A percentile compares a stretch with the other conserved stretches of the same genome.
Evolutionary conservation across 2,329 filamentous ascomycete species (phyloP).

Genomic region (Diaporthe ampelina): DNA sequence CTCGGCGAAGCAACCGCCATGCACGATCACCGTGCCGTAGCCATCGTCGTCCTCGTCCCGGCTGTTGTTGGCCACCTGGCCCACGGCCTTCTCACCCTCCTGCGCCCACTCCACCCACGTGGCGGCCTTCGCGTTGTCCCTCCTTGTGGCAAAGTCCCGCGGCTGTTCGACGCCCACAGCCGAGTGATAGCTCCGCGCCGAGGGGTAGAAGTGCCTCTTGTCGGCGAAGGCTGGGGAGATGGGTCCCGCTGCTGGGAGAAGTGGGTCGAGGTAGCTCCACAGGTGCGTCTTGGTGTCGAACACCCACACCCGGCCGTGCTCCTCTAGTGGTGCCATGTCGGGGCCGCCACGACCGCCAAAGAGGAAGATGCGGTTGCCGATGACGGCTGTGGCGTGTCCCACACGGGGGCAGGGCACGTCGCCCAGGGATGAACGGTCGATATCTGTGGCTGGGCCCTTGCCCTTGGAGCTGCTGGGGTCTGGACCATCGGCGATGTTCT

Average conservation of each 20-base stretch:
- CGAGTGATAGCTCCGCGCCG: conserved; percentile 79
- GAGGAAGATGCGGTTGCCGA: conserved; percentile 80
- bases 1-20: conserved; percentile 78
- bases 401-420: conserved; percentile 76
- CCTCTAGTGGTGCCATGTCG: conserved; percentile 79
- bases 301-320: conserved; percentile 81
- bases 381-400: conserved; percentile 78
- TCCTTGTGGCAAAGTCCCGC: conserved; percentile 56
- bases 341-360: conserved; percentile 84
- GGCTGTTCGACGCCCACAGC: conserved; percentile 71
- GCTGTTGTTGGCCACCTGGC: conserved; percentile 69
- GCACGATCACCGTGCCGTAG: conserved; percentile 79
- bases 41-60: conserved; percentile 73
- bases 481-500: conserved; percentile 37
- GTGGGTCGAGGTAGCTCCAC: conserved; percentile 77
- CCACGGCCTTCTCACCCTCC: conserved; percentile 69
- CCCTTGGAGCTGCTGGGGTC: conserved; percentile 51
- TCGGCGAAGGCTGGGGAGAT: conserved; percentile 39
- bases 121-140: conserved; percentile 12
- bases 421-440: conserved; percentile 46
- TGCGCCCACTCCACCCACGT: conserved; percentile 69
- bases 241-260: conserved; percentile 56
- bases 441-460: conserved; percentile 50
- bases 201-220: conserved; percentile 62
- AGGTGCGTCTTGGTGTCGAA: conserved; percentile 74